Conservation (phyloP, 148 eudicot species). For the Silene uniflora region DNA sequence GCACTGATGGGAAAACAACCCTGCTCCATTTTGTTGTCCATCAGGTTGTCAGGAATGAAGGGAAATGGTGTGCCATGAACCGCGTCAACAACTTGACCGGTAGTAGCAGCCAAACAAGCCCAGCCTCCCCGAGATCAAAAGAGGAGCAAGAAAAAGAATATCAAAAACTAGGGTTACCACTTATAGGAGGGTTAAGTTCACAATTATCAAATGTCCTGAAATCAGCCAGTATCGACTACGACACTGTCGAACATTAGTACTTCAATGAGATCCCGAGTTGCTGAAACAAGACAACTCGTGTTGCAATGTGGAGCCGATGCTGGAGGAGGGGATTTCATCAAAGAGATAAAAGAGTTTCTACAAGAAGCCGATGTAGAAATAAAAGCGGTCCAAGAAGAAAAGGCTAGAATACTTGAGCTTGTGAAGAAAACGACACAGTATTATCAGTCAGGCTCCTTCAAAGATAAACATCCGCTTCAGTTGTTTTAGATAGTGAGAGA, state of each 20-base stretch:
- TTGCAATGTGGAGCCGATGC: constrained; percentile 36
- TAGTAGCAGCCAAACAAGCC: constrained; percentile 27
- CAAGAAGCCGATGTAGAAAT: constrained; percentile 53
- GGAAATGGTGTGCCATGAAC: constrained; percentile 57
- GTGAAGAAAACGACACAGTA: constrained; percentile 74
- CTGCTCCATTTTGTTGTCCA: constrained; percentile 82
- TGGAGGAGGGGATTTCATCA: constrained; percentile 37
- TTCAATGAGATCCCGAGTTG: constrained; percentile 30
- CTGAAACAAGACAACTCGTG: constrained; percentile 41
- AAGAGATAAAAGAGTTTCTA: constrained; percentile 58
- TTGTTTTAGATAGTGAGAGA: constrained; percentile 61
- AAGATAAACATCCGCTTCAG: constrained; percentile 58
- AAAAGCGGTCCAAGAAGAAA: constrained; percentile 49
- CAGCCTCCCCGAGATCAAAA: constrained; percentile 26
- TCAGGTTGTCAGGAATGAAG: constrained; percentile 83
- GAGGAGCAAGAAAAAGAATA: constrained; percentile 69
- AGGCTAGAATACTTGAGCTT: constrained; percentile 46
- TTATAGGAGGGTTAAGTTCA: constrained; percentile 74
- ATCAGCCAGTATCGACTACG: constrained; percentile 64
- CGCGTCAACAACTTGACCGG: constrained; percentile 34
- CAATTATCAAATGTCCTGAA: constrained; percentile 65
- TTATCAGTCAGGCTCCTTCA: constrained; percentile 66
- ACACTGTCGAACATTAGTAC: constrained; percentile 34
- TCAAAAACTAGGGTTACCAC: constrained; percentile 67
- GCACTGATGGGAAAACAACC: constrained; percentile 79